Evolutionary conservation across 306 rosid genomes (phyloP), one percentile per base, ranked within the genome.

Genomic region (Medicago arabica): DNA sequence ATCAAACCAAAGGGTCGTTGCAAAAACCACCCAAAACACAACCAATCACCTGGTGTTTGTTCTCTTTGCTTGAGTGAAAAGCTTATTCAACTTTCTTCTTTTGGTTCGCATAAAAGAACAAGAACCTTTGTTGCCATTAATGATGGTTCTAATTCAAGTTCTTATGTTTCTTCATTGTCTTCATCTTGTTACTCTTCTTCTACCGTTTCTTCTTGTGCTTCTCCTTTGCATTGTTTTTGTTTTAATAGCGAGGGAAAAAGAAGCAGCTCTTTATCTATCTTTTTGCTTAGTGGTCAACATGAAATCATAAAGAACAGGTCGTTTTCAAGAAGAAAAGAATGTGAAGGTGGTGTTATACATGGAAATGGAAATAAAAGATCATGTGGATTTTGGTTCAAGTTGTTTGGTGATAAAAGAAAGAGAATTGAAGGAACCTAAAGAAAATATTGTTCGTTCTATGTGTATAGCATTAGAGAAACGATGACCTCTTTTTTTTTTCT

Each of bases 31-130:
- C 97, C 97, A 1, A 91, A 90, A 60, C 97, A 94, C 85, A 62
- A 47, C 38, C 98, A 94, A 69, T 79, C 97, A 0, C 96, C 97
- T 0, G 98, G 97, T 5, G 97, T 91, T 1, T 93, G 98, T 85
- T 86, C 96, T 23, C 66, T 93, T 68, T 93, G 98, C 28, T 83
- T 93, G 72, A 71, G 13, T 1, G 87, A 93, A 40, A 91, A 72
- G 17, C 93, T 93, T 19, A 9, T 76, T 8, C 83, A 76, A 11
- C 36, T 87, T 16, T 13, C 80, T 28, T 6, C 70, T 47, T 78
- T 87, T 44, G 17, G 10, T 9, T 66, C 21, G 7, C 14, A 78
- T 59, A 49, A 78, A 41, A 36, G 0, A 43, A 41, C 43, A 43
- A 36, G 0, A 43, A 41, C 43, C 31, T 65, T 77, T 11, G 15